phyloP scores from a whole-genome alignment of 2,329 filamentous ascomycete genomes.

The Fusarium camptoceras region DNA sequence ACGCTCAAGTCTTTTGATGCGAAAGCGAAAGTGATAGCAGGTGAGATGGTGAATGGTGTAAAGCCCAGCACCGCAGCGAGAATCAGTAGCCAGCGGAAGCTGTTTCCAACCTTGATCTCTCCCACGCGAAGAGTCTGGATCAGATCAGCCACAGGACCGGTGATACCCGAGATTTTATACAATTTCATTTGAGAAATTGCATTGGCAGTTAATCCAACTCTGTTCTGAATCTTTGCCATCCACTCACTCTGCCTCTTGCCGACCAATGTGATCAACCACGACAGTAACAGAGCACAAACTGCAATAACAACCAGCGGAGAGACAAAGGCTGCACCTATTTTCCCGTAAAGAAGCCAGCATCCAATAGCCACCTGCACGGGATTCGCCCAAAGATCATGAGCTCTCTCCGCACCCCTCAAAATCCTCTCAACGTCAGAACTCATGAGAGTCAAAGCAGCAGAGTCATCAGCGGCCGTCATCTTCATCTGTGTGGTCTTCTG shows the following conservation, averaged over 20 bases:
- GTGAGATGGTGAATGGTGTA: conserved; percentile 52
- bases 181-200: conserved; percentile 51
- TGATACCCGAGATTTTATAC: conserved; percentile 50
- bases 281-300: conserved; percentile 35
- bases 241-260: conserved; percentile 48
- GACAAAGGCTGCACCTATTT: conserved; percentile 61
- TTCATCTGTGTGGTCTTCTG: conserved; percentile 50
- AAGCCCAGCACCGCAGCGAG: conserved; percentile 47
- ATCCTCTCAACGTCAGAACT: conserved; percentile 60
- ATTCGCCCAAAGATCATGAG: conserved; percentile 58
- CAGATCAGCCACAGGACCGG: conserved; percentile 45
- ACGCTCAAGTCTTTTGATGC: conserved; percentile 43
- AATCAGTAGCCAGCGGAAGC: conserved; percentile 45
- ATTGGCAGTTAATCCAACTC: conserved; percentile 49
- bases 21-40: conserved; percentile 50
- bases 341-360: conserved; percentile 59
- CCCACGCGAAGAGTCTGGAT: conserved; percentile 47
- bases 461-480: conserved; percentile 51
- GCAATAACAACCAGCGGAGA: conserved; percentile 60
- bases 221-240: conserved; percentile 53
- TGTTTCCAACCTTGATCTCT: conserved; percentile 47
- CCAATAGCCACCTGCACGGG: conserved; percentile 58
- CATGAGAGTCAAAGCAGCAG: conserved; percentile 60
- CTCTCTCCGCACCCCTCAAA: conserved; percentile 46
- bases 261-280: conserved; percentile 28